Percentiles rank a stretch among this genome's conserved stretches.
Conservation (phyloP, 208 protist species). For the Trypanosomatidae sp. region DNA sequence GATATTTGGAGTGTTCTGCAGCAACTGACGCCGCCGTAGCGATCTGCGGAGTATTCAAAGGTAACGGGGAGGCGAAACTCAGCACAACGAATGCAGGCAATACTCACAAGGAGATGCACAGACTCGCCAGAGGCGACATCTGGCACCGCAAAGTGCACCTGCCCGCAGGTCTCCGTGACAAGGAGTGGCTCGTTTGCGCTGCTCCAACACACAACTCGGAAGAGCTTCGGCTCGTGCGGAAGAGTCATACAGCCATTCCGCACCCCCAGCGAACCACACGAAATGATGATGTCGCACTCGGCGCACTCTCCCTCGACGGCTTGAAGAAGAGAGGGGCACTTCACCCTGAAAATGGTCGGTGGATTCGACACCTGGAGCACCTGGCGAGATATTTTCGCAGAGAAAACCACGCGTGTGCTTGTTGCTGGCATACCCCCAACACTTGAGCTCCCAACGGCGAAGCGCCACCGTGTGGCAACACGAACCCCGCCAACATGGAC, state of each 20-base stretch:
- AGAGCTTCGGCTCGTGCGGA: constrained; percentile 26
- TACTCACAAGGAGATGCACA: constrained; percentile 18
- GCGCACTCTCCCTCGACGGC: constrained; percentile 61
- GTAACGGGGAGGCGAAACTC: constrained; percentile 35
- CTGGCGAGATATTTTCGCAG: constrained; percentile 7
- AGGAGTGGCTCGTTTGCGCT: constrained; percentile 10
- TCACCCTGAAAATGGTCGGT: constrained; percentile 31
- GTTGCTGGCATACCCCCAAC: constrained; percentile 16
- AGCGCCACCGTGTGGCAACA: constrained; percentile 27
- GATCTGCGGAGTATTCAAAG: constrained; percentile 32
- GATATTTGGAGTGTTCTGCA: constrained; percentile 24
- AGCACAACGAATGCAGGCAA: constrained; percentile 32
- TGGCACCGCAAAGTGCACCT: constrained; percentile 20
- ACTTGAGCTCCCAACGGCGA: background rate
- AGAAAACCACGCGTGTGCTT: background rate
- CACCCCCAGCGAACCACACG: constrained; percentile 19
- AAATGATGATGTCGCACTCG: constrained; percentile 34
- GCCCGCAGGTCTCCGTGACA: background rate
- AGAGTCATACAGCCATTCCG: constrained; percentile 37
- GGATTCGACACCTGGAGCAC: constrained; percentile 34
- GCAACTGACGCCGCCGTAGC: constrained; percentile 20
- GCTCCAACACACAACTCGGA: constrained; percentile 21
- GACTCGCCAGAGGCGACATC: constrained; percentile 15
- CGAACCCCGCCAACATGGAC: constrained; percentile 24
- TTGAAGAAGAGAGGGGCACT: constrained; percentile 34